These are phyloP conservation scores for Trichoderma sp. DNA, from an alignment of 2,329 filamentous ascomycete species.

Conservation along the genomic window DNA sequence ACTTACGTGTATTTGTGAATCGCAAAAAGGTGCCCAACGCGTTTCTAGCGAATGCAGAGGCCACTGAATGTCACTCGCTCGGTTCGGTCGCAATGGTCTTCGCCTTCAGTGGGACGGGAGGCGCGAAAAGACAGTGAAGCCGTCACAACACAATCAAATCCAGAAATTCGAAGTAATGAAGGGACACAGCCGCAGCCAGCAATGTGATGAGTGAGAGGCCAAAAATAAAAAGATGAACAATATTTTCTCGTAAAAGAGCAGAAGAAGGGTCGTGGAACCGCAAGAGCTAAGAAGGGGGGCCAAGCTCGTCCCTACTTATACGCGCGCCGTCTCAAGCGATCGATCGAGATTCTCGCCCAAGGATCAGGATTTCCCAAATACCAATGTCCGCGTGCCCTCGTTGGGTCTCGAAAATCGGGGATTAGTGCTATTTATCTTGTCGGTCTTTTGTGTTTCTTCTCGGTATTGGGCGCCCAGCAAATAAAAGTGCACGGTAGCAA, in stretches of 20 bases:
- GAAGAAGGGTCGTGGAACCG: background rate
- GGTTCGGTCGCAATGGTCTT: background rate
- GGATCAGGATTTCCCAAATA: background rate
- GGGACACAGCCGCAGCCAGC: background rate
- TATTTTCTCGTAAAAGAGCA: background rate
- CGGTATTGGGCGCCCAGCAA: background rate
- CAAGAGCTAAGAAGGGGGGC: background rate
- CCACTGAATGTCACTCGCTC: background rate
- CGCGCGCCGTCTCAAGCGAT: constrained; percentile 13
- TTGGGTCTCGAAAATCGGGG: background rate
- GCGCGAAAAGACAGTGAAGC: background rate
- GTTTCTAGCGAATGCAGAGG: background rate
- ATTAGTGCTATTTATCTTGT: background rate
- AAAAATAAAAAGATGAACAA: background rate
- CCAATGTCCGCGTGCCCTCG: background rate
- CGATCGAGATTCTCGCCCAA: constrained; percentile 15
- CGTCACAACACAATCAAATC: background rate
- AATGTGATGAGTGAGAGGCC: background rate
- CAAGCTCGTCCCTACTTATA: background rate
- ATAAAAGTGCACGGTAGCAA: background rate
- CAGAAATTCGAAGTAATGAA: background rate
- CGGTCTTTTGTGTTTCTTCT: background rate
- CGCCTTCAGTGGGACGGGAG: background rate
- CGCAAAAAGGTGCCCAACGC: background rate
- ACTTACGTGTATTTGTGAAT: background rate